Base-by-base conservation (phyloP, 441 rosid species). In the Brassica hybrid region DNA sequence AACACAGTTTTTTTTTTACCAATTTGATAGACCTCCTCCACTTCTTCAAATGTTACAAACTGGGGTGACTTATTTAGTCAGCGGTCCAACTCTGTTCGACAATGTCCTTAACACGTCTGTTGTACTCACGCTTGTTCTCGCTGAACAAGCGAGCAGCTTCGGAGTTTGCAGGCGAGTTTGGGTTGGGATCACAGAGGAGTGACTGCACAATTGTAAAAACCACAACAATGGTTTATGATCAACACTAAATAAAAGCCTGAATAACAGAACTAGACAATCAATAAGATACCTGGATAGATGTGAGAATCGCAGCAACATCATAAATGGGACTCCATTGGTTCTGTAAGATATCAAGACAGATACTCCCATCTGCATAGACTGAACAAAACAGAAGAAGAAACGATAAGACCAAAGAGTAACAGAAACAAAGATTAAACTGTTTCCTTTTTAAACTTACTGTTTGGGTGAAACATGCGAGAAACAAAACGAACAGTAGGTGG, bases 401-500 rank as follows among this genome's bases (percentile, higher is more conserved):
- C 12, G 3, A 32, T 8, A 52, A 34, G 64, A 41, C 16, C 8
- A 32, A 50, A 25, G 34, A 30, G 21, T 6, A 57, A 60, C 25
- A 1, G 71, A 45, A 14, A 57, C 63, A 67, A 13, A 30, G n/a
- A 57, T 38, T 19, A 69, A 69, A 57, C 58, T 30, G 34, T 30
- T 30, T 30, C 34, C 7, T 30, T 30, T 30, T 30, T 30, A n/a
- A 30, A 62, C 96, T 83, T 86, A 91, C 92, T 88, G 63, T 91
- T 91, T 5, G 92, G 96, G 52, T 91, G 94, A 75, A 91, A 89
- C 94, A 91, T 91, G 67, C 90, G 71, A 8, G 96, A 91, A 45
- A 91, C 94, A 86, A 91, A 91, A 12, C 92, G 87, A 30, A 91
- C 92, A 2, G 86, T 71, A 0, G 94, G 96, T 0, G 96, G 90